These are phyloP conservation scores for Poa pratensis DNA, from an alignment of 176 grass and related monocot species.

Conservation along the genomic window DNA sequence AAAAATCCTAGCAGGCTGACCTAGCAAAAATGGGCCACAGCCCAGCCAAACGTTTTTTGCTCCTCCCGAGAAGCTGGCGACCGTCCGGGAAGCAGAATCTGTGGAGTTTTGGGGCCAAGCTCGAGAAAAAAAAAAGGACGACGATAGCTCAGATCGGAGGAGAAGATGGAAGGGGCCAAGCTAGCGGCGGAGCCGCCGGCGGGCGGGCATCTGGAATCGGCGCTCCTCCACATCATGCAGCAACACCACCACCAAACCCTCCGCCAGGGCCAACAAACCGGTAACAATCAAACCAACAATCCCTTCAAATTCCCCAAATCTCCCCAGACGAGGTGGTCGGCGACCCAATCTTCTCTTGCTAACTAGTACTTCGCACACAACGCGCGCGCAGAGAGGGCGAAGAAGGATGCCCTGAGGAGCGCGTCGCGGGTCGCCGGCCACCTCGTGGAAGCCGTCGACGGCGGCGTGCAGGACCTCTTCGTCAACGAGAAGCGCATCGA, in stretches of 20 bases:
- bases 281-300: constrained; percentile 29
- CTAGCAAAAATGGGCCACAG: too few species aligned
- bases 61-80: too few species aligned
- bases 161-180: constrained; percentile 57
- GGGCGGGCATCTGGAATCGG: constrained; percentile 56
- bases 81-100: too few species aligned
- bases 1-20: too few species aligned
- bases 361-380: background rate
- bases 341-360: background rate
- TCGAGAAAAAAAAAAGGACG: too few species aligned
- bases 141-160: background rate
- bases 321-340: background rate
- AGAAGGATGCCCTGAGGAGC: constrained; percentile 12
- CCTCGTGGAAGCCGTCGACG: constrained; percentile 12
- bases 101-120: too few species aligned
- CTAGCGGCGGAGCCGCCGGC: background rate
- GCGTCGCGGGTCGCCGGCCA: constrained; percentile 16
- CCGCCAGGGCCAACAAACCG: constrained; percentile 64
- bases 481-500: constrained; percentile 78
- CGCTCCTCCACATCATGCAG: constrained; percentile 69
- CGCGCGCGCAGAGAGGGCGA: background rate
- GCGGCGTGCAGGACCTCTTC: constrained; percentile 60
- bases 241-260: constrained; percentile 61
- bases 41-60: too few species aligned
- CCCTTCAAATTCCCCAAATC: background rate